Conservation (phyloP, 805 yeast species). For the Kuraishia piskuri region DNA sequence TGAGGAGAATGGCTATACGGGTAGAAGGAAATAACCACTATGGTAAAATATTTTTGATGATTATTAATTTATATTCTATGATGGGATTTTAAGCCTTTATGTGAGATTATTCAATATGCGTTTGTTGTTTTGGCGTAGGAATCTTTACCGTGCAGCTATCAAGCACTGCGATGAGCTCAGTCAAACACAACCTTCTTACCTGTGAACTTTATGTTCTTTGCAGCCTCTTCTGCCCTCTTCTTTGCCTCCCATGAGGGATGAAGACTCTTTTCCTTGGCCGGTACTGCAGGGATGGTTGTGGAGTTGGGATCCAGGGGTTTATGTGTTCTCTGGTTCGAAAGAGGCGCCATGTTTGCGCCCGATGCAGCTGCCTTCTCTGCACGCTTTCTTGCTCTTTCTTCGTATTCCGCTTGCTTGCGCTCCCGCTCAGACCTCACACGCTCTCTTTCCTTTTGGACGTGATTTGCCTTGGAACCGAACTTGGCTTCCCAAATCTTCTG, state of each 20-base stretch:
- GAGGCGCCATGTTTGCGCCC: constrained; percentile 6
- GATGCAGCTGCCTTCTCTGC: constrained; percentile 34
- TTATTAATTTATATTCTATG: no score
- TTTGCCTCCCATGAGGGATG: constrained; percentile 99
- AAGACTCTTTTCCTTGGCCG: constrained; percentile 23
- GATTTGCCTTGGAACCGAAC: constrained; percentile 78
- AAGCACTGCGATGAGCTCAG: constrained; percentile 17
- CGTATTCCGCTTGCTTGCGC: constrained; percentile 54
- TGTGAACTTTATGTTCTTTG: constrained; percentile 54
- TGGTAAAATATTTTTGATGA: no score
- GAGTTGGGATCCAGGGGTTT: constrained; percentile 7
- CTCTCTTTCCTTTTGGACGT: constrained; percentile 59
- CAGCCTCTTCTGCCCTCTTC: constrained; percentile 58
- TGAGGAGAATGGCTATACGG: not conserved
- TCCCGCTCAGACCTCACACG: constrained; percentile 48
- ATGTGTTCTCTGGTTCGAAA: constrained; percentile 4
- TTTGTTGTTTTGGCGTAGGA: no score
- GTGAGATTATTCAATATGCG: no score
- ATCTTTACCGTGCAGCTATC: no score
- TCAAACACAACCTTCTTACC: constrained; percentile 86
- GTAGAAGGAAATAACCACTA: no score
- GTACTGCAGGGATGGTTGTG: constrained; percentile 2
- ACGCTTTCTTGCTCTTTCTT: constrained; percentile 64
- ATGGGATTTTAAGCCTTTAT: no score
- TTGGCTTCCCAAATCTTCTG: constrained; percentile 94